These are phyloP conservation scores for carrot (Daucus carota) DNA, from an alignment of 129 eudicot species.

Conservation along the genomic window DNA sequence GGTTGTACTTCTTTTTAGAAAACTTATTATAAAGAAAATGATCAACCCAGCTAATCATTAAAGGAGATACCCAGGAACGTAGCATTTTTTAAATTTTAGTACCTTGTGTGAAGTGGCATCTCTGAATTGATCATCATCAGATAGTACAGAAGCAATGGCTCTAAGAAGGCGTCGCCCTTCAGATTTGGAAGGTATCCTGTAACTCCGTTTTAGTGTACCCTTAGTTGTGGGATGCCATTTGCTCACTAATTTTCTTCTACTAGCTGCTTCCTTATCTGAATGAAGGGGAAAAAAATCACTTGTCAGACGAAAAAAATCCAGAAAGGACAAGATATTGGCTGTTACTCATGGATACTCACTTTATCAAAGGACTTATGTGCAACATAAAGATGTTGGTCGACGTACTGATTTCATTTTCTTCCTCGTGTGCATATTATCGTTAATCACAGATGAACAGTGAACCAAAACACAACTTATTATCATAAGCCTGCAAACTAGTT, in stretches of 20 bases:
- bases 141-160: slow-evolving; percentile 78
- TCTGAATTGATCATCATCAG: slow-evolving; percentile 92
- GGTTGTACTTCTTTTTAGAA: neutral
- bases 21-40: neutral
- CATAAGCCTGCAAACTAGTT: no score
- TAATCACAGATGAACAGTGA: no score
- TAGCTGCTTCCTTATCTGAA: slow-evolving; percentile 80
- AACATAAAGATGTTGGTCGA: no score
- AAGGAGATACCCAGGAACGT: neutral
- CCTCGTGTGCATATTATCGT: no score
- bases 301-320: neutral
- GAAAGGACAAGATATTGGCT: no score
- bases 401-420: no score
- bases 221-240: slow-evolving; percentile 99
- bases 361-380: no score
- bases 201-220: slow-evolving; percentile 82
- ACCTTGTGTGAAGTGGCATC: slow-evolving; percentile 99
- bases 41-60: neutral
- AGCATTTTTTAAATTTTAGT: slow-evolving; percentile 1
- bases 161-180: slow-evolving; percentile 90
- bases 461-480: no score
- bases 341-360: no score
- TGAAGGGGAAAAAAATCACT: neutral
- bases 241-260: slow-evolving; percentile 68
- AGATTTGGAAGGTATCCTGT: slow-evolving; percentile 56